Base-by-base conservation (phyloP, 768 basidiomycete species). In the Naganishia antarctica region DNA sequence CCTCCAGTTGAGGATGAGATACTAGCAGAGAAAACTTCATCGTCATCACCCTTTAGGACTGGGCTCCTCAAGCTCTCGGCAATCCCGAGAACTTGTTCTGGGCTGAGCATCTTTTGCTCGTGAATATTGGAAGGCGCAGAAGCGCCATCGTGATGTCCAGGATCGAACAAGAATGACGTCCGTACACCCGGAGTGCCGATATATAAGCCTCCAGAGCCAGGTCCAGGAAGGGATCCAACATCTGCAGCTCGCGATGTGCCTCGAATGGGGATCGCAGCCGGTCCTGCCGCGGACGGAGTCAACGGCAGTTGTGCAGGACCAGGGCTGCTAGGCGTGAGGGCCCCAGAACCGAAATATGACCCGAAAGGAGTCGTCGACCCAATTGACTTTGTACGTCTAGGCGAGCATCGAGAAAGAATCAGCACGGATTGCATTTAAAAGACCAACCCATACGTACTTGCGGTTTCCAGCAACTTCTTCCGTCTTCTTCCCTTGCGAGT, bases 71-170 rank as follows among this genome's bases (percentile, higher is more conserved):
- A 66, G 13, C 68, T 53, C 15, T 69, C 61, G 28, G 73, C 74
- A 23, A 77, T 61, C 18, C 73, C 70, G 25, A 75, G 67, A 21
- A 77, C 74, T 50, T 77, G 66, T 41, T 72, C 74, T 0, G 76
- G 76, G 15, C 69, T 69, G 40, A 70, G 65, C 2, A 61, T 58
- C 59, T 73, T 74, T 21, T 41, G 45, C 3, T 53, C 61, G 34
- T 67, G 66, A 31, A 67, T 67, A 61, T 67, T 63, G 23, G 31
- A 11, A 13, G 65, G 65, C 9, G 70, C 68, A 26, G 50, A 13
- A 63, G 50, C 25, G 63, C 34, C 23, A n/a, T 63, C 37, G 16
- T 46, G 29, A 45, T 68, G 25, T 31, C 49, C 21, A 34, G 58
- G 34, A 41, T 59, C 15, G 66, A 68, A 47, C 44, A 70, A 29